These are phyloP conservation scores for Colletotrichum australisinense DNA, from an alignment of 2,329 filamentous ascomycete genomes.

Conservation along the genomic window DNA sequence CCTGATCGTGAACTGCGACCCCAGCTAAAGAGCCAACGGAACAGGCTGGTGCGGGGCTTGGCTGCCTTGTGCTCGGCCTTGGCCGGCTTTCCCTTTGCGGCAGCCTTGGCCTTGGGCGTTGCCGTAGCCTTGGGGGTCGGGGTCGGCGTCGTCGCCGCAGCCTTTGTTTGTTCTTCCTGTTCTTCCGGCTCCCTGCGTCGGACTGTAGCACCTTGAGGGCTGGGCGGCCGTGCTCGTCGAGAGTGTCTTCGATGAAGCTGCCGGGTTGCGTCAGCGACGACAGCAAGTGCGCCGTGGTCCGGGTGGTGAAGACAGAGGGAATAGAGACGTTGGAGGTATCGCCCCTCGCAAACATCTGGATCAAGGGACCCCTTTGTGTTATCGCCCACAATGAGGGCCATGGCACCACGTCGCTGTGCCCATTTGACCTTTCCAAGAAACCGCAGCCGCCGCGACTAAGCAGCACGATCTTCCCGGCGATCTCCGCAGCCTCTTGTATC, in stretches of 20 bases:
- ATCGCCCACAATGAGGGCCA: constrained; percentile 93
- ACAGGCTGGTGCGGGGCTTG: constrained; percentile 50
- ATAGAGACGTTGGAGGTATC: constrained; percentile 97
- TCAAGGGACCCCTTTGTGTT: constrained; percentile 88
- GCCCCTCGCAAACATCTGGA: constrained; percentile 98
- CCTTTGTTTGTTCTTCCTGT: constrained; percentile 48
- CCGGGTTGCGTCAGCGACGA: constrained; percentile 86
- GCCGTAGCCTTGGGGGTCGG: constrained; percentile 42
- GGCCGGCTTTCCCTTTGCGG: constrained; percentile 41
- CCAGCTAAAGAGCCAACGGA: constrained; percentile 55
- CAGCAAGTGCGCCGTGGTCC: constrained; percentile 92
- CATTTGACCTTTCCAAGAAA: constrained; percentile 96
- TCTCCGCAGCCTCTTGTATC: constrained; percentile 87
- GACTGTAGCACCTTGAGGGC: constrained; percentile 64
- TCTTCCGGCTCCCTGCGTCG: constrained; percentile 48
- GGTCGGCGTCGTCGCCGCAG: constrained; percentile 42
- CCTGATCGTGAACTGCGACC: constrained; percentile 44
- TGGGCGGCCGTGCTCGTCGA: constrained; percentile 70
- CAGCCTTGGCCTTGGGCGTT: constrained; percentile 41
- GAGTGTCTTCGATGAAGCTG: constrained; percentile 68
- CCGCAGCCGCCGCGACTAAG: constrained; percentile 94
- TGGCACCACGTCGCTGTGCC: constrained; percentile 90
- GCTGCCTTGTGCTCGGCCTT: constrained; percentile 36
- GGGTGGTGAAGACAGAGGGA: constrained; percentile 92
- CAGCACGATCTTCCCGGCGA: constrained; percentile 91